Evolutionary conservation across 2,329 filamentous ascomycete genomes (phyloP).

Genomic region (Tolypocladium ovalisporum): DNA sequence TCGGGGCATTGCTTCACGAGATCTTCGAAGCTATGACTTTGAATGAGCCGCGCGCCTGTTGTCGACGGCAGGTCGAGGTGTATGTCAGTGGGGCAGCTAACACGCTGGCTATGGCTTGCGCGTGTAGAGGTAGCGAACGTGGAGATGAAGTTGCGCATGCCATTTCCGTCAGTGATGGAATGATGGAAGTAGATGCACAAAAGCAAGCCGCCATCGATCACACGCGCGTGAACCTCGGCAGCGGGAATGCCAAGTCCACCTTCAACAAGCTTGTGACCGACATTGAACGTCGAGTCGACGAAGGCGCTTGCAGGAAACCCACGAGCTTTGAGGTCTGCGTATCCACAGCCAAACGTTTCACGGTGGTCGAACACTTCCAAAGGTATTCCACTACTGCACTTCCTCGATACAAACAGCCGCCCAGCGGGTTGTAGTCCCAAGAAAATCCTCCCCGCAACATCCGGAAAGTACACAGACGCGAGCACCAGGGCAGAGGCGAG

Average conservation of each 20-base stretch:
- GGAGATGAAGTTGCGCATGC: slow-evolving; percentile 26
- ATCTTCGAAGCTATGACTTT: slow-evolving; percentile 10
- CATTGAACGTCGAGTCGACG: slow-evolving; percentile 14
- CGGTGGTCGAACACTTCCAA: slow-evolving; percentile 8
- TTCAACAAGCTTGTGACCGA: slow-evolving; percentile 3
- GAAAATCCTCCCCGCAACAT: slow-evolving; percentile 16
- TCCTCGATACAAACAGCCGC: slow-evolving; percentile 9
- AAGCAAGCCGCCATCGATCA: slow-evolving; percentile 27
- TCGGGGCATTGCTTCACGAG: slow-evolving; percentile 25
- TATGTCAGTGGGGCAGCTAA: slow-evolving; percentile 1
- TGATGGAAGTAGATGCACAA: slow-evolving; percentile 31
- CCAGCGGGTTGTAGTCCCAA: slow-evolving; percentile 7
- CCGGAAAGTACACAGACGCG: slow-evolving; percentile 12
- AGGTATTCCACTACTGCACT: slow-evolving; percentile 8
- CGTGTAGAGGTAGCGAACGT: slow-evolving; percentile 21
- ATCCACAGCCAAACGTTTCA: slow-evolving; percentile 11
- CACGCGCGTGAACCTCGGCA: slow-evolving; percentile 24
- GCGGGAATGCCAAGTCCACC: slow-evolving; percentile 19
- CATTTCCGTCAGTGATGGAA: slow-evolving; percentile 29
- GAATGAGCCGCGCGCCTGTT: slow-evolving; percentile 11
- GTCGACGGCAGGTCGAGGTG: slow-evolving; percentile 5
- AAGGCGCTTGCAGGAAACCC: slow-evolving; percentile 19
- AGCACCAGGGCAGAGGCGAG: slow-evolving; percentile 1
- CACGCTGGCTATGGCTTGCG: background rate
- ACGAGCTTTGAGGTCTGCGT: slow-evolving; percentile 12